Base-by-base conservation (phyloP, 495 filamentous ascomycete genomes). In the Podospora sp. region DNA sequence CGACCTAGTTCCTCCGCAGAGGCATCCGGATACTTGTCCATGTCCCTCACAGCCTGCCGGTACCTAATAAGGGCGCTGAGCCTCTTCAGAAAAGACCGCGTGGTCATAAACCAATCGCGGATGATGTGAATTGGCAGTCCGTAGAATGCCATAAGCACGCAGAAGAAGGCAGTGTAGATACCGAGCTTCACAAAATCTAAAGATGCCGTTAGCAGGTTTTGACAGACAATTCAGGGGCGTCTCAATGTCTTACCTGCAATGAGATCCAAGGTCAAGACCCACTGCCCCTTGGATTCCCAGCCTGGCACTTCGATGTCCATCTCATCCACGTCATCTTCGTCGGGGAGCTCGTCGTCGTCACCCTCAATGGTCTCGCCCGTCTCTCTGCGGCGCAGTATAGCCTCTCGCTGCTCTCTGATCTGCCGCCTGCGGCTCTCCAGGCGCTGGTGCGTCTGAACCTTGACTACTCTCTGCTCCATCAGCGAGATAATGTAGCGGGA, bases 61-160 rank as follows among this genome's bases (percentile, higher is more conserved):
- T 97, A 99, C 52, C 90, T 86, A 60, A 97, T 75, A 72, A 97
- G 93, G 72, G 96, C 94, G 70, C 87, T 84, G 26, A 98, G 90
- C 5, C 94, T 87, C 73, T 93, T 93, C 46, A 90, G 83, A 78
- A 98, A 98, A 3, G 93, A 97, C 33, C 93, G 88, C 50, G 93
- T 88, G 0, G 96, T 99, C 75, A 98, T 86, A 75, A 95, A 94
- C 60, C 97, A 89, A 75, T 99, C 96, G 33, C 96, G 87, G 73
- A 99, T 88, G 63, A 99, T 98, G 72, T 99, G 96, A 60, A 99
- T 95, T 0, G 95, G 95, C 58, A 98, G 82, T 36, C 94, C 95
- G 71, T 96, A 96, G 82, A 97, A 98, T 60, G 88, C 90, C 70
- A 97, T 87, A 26, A 98, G 88, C 63, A 98, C 94, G 62, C 87